These are phyloP conservation scores for Phytophthora pseudosyringae DNA, from an alignment of 352 stramenopile species.

Conservation along the genomic window DNA sequence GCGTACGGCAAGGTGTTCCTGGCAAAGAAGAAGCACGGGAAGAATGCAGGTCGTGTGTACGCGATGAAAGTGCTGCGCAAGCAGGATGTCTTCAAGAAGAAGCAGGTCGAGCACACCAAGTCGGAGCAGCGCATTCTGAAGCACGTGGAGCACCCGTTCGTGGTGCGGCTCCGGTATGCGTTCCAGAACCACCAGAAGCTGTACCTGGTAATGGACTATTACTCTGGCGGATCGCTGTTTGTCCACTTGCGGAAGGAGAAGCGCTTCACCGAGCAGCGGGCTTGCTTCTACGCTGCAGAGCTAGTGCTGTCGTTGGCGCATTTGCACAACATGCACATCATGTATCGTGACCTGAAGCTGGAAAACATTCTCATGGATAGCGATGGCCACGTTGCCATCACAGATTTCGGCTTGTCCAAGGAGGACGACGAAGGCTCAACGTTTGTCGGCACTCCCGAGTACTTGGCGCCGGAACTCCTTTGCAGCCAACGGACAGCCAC, in stretches of 20 bases:
- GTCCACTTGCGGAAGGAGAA: slow-evolving; percentile 85
- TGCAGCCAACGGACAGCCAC: slow-evolving; percentile 70
- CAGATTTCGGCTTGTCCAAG: slow-evolving; percentile 90
- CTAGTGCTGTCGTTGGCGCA: slow-evolving; percentile 83
- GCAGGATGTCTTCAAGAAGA: slow-evolving; percentile 86
- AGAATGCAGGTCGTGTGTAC: slow-evolving; percentile 79
- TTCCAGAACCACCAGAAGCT: slow-evolving; percentile 92
- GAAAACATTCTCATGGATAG: slow-evolving; percentile 91
- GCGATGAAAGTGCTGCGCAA: slow-evolving; percentile 92
- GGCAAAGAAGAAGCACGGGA: slow-evolving; percentile 77
- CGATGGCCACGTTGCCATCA: slow-evolving; percentile 85
- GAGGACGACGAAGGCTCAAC: slow-evolving; percentile 86
- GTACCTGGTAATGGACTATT: slow-evolving; percentile 92
- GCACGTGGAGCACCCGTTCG: slow-evolving; percentile 87
- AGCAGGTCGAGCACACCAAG: slow-evolving; percentile 89
- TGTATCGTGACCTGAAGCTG: slow-evolving; percentile 91
- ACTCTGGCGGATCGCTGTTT: slow-evolving; percentile 85
- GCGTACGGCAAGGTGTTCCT: slow-evolving; percentile 90
- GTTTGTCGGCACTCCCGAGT: slow-evolving; percentile 86
- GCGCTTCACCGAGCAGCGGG: slow-evolving; percentile 66
- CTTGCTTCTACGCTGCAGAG: slow-evolving; percentile 89
- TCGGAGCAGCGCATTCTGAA: slow-evolving; percentile 91
- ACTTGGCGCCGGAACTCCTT: slow-evolving; percentile 84
- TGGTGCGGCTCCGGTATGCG: slow-evolving; percentile 87
- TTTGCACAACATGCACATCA: slow-evolving; percentile 89